A percentile compares a stretch with the other conserved stretches of the same genome.
Conservation (phyloP, 2,329 filamentous ascomycete genomes). For the Calonectria henricotiae region DNA sequence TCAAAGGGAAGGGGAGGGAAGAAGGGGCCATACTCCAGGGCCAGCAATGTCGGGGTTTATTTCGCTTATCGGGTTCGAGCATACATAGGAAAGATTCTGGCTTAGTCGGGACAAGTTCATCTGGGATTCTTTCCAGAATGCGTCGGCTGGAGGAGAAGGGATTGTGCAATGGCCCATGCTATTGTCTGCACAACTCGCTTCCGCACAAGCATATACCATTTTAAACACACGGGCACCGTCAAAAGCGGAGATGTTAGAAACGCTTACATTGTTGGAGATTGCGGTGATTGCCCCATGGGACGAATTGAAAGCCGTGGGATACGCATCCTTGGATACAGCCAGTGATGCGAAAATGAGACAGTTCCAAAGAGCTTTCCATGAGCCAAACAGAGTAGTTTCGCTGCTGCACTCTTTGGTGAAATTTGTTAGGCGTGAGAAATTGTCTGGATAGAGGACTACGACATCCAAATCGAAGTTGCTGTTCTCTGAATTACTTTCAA, state of each 20-base stretch:
- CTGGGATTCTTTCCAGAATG: neutral
- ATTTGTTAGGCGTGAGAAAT: neutral
- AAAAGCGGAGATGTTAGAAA: neutral
- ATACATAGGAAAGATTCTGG: neutral
- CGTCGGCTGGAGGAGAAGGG: neutral
- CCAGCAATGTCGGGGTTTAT: slow-evolving; percentile 8
- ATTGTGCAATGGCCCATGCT: slow-evolving; percentile 12
- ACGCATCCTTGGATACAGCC: neutral
- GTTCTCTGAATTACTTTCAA: neutral
- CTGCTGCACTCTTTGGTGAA: neutral
- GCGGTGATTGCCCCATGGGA: neutral
- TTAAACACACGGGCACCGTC: neutral
- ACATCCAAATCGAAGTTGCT: neutral
- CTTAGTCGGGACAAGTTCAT: neutral
- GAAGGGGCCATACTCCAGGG: neutral
- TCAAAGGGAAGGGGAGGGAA: neutral
- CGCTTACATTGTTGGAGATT: neutral
- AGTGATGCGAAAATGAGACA: slow-evolving; percentile 3
- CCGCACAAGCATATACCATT: neutral
- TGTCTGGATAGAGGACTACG: neutral
- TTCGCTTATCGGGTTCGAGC: neutral
- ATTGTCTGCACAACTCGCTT: slow-evolving; percentile 1
- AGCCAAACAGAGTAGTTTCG: neutral
- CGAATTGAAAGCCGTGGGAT: neutral
- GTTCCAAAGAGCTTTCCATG: slow-evolving; percentile 4